Conservation (phyloP, 768 basidiomycete genomes). For the Auricularia auricula-judae region DNA sequence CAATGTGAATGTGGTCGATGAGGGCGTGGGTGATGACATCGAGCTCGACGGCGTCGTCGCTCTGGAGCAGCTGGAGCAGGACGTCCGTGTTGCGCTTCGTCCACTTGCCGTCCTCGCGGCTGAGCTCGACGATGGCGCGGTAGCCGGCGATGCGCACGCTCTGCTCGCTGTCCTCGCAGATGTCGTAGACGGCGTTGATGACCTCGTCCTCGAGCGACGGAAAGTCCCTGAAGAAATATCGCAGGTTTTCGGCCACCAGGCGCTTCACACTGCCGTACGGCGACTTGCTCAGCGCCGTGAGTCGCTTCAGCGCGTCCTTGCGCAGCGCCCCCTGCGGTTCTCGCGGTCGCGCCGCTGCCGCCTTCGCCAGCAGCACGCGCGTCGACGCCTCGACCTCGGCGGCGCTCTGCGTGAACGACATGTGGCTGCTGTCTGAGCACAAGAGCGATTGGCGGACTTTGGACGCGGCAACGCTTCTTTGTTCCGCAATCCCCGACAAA, state of each 20-base stretch:
- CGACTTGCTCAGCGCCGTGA: conserved; percentile 45
- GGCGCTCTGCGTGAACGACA: not conserved
- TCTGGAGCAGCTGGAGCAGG: conserved; percentile 62
- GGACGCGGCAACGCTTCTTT: no score
- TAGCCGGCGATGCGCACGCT: conserved; percentile 61
- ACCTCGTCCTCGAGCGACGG: conserved; percentile 64
- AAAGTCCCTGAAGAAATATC: conserved; percentile 51
- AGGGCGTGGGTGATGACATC: conserved; percentile 48
- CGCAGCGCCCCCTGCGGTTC: not conserved
- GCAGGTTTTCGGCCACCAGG: conserved; percentile 47
- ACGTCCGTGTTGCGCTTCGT: conserved; percentile 67
- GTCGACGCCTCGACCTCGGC: not conserved
- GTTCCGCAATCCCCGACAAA: no score
- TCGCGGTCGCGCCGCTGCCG: not conserved
- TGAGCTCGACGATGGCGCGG: conserved; percentile 42
- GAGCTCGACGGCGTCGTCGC: conserved; percentile 60
- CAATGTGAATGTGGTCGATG: conserved; percentile 51
- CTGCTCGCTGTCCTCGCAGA: conserved; percentile 58
- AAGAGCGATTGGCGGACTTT: no score
- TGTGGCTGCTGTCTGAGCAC: no score
- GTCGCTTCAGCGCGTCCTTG: conserved; percentile 25
- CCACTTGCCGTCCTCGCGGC: conserved; percentile 40
- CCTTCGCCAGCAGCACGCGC: not conserved
- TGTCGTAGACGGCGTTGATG: conserved; percentile 68
- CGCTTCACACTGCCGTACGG: conserved; percentile 36